Evolutionary conservation across 257 asterid species (phyloP).

Genomic region (Asclepias syriaca): DNA sequence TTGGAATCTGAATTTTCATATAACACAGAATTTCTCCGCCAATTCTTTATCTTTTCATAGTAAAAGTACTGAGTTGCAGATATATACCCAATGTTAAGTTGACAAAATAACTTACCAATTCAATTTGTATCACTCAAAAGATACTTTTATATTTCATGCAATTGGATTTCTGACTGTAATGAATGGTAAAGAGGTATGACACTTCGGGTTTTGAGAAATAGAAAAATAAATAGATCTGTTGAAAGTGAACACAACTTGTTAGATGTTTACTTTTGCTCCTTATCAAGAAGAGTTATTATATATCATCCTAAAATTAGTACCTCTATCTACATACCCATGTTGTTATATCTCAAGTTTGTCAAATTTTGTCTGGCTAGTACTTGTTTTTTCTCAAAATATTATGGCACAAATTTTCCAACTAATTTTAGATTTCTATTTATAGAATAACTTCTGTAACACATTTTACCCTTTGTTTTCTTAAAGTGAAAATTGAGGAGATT

Average conservation of each 20-base stretch:
- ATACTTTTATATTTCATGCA: background rate
- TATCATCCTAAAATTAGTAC: background rate
- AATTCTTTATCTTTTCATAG: background rate
- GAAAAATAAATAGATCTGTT: background rate
- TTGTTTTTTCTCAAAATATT: too few relatives aligned
- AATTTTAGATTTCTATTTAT: background rate
- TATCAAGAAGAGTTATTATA: too few relatives aligned
- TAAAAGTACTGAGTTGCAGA: background rate
- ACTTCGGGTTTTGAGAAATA: background rate
- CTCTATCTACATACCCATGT: too few relatives aligned
- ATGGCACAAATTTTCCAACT: too few relatives aligned
- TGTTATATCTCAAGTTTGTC: background rate
- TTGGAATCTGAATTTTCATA: background rate
- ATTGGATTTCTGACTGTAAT: background rate
- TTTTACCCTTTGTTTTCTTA: slow-evolving; percentile 8
- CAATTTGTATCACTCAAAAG: background rate
- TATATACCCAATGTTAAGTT: background rate
- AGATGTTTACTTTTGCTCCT: background rate
- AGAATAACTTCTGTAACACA: background rate
- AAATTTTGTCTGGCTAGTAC: background rate
- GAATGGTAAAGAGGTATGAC: background rate
- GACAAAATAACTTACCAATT: background rate
- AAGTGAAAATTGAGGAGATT: slow-evolving; percentile 88
- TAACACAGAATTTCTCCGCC: too few relatives aligned
- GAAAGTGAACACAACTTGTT: background rate